A percentile compares a stretch with the other conserved stretches of the same genome.
phyloP scores from a whole-genome alignment of 441 rosid species.

The Raphanus hybrid region DNA sequence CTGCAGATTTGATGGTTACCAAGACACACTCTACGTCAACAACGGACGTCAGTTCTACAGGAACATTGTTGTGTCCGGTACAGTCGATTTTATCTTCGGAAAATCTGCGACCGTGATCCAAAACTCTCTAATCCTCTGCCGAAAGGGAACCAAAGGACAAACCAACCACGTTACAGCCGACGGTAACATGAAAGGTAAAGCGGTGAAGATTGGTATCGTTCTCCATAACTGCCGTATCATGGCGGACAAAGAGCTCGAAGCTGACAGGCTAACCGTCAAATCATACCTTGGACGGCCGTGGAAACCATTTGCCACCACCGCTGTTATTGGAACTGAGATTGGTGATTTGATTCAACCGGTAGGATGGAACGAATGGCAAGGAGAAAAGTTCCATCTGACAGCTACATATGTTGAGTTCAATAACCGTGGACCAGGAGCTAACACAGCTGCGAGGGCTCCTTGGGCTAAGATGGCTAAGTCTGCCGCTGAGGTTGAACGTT shows the following conservation, averaged over 20 bases:
- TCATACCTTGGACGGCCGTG: slow-evolving; percentile 55
- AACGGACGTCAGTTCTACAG: slow-evolving; percentile 62
- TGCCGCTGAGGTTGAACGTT: slow-evolving; percentile 43
- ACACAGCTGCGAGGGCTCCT: slow-evolving; percentile 42
- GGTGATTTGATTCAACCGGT: slow-evolving; percentile 42
- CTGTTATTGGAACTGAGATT: slow-evolving; percentile 37
- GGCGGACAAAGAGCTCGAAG: slow-evolving; percentile 46
- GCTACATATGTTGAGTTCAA: slow-evolving; percentile 43
- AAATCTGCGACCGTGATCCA: slow-evolving; percentile 57
- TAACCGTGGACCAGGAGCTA: slow-evolving; percentile 50
- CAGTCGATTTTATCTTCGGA: slow-evolving; percentile 70
- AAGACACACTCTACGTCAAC: slow-evolving; percentile 61
- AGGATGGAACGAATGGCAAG: slow-evolving; percentile 51
- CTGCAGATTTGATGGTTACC: slow-evolving; percentile 69
- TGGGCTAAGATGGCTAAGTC: slow-evolving; percentile 45
- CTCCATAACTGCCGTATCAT: slow-evolving; percentile 58
- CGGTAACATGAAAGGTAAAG: slow-evolving; percentile 44
- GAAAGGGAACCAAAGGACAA: slow-evolving; percentile 52
- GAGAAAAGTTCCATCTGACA: slow-evolving; percentile 31
- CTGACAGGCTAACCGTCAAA: slow-evolving; percentile 40
- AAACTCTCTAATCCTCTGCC: slow-evolving; percentile 53
- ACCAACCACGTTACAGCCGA: slow-evolving; percentile 58
- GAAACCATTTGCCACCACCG: slow-evolving; percentile 46
- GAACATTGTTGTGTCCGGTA: slow-evolving; percentile 60
- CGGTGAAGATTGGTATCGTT: slow-evolving; percentile 44